These are phyloP conservation scores for Fusarium circinatum DNA, from an alignment of 2,329 filamentous ascomycete species.

Conservation along the genomic window DNA sequence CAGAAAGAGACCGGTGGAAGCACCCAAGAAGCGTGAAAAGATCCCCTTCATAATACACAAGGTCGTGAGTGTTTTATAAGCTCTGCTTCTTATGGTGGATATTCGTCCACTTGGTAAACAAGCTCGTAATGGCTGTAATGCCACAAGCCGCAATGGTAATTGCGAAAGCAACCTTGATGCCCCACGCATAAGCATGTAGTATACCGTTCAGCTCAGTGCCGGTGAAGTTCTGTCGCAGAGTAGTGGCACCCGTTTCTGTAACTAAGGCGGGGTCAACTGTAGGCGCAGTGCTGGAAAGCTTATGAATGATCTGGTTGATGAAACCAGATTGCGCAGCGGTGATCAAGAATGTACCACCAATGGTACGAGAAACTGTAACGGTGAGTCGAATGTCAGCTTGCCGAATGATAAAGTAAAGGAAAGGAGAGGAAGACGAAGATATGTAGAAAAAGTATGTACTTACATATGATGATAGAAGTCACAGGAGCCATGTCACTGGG, in stretches of 20 bases:
- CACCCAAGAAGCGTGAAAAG: rapidly evolving
- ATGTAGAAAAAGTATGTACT: rapidly evolving
- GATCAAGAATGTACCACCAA: background rate
- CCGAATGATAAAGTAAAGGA: rapidly evolving
- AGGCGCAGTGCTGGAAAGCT: background rate
- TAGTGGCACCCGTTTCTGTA: background rate
- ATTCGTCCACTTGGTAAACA: background rate
- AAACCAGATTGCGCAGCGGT: background rate
- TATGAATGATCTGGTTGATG: background rate
- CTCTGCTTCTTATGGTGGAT: background rate
- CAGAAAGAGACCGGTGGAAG: rapidly evolving
- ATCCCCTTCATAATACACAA: rapidly evolving
- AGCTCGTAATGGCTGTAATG: background rate
- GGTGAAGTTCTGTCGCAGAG: background rate
- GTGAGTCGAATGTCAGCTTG: background rate
- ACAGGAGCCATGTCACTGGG: background rate
- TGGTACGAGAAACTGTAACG: background rate
- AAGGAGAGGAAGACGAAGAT: background rate
- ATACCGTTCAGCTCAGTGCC: background rate
- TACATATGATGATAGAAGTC: background rate
- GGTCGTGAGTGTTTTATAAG: rapidly evolving
- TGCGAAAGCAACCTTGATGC: background rate
- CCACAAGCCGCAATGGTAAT: background rate
- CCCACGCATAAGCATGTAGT: background rate
- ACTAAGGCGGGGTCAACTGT: background rate